These are phyloP conservation scores for Begonia fuchsioides DNA, from an alignment of 306 rosid genomes.

Conservation along the genomic window DNA sequence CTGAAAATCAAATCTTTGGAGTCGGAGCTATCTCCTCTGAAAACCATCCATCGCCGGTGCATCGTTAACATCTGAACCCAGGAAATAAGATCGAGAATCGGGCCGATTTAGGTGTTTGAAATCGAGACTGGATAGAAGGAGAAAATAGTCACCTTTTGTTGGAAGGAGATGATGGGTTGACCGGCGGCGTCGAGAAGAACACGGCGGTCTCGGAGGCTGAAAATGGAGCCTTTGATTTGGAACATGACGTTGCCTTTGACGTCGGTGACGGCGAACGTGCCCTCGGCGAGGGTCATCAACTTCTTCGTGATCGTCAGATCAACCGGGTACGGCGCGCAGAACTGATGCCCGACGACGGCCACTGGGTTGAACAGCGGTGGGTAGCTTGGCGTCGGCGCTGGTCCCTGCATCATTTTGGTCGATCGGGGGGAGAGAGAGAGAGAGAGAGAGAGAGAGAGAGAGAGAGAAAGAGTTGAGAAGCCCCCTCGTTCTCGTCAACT, in stretches of 20 bases:
- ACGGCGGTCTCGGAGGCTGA: slow-evolving; percentile 21
- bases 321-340: slow-evolving; percentile 21
- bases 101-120: not conserved
- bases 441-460: too few species aligned
- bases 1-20: slow-evolving; percentile 20
- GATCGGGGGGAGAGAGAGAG: too few species aligned
- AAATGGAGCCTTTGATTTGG: slow-evolving; percentile 19
- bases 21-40: slow-evolving; percentile 26
- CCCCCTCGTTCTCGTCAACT: too few species aligned
- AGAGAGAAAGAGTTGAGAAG: not conserved
- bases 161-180: slow-evolving; percentile 18
- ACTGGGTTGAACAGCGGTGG: slow-evolving; percentile 10
- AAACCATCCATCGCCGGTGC: slow-evolving; percentile 28
- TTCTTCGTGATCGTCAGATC: slow-evolving; percentile 20
- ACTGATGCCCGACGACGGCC: slow-evolving; percentile 16
- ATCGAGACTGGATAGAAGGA: not conserved
- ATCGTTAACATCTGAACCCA: slow-evolving; percentile 15
- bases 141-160: slow-evolving; percentile 12
- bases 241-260: slow-evolving; percentile 25
- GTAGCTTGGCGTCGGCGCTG: slow-evolving; percentile 8
- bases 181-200: slow-evolving; percentile 18
- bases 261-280: slow-evolving; percentile 18
- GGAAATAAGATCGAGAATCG: not conserved
- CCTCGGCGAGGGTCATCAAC: slow-evolving; percentile 19
- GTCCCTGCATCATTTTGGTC: not conserved